Percentiles rank a stretch among this genome's conserved stretches.
phyloP scores from a whole-genome alignment of 1,284 basidiomycete genomes.

The Pascua sp. region DNA sequence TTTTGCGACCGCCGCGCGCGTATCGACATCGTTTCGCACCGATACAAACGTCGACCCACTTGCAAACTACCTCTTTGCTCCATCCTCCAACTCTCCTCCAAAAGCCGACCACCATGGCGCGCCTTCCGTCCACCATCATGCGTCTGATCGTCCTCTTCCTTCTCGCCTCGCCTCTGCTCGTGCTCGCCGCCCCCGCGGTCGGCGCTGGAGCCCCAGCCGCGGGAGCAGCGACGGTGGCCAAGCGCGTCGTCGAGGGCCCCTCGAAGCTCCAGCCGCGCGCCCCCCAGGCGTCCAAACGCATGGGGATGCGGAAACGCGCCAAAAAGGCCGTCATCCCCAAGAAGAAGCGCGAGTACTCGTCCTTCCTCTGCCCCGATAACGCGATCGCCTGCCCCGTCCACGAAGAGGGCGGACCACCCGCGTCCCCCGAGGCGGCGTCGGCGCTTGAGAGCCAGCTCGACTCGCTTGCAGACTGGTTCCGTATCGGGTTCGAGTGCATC shows the following conservation, averaged over 20 bases:
- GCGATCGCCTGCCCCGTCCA: constrained; percentile 46
- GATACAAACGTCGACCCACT: too few species aligned
- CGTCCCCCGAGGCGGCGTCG: constrained; percentile 28
- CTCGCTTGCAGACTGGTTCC: constrained; percentile 49
- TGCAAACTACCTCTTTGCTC: too few species aligned
- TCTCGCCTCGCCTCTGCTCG: neutral
- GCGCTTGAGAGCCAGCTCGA: constrained; percentile 34
- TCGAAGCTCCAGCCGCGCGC: constrained; percentile 36
- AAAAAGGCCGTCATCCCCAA: constrained; percentile 31
- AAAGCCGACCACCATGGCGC: too few species aligned
- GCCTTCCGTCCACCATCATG: neutral
- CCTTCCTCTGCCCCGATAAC: constrained; percentile 49
- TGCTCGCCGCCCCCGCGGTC: neutral
- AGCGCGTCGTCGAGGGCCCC: constrained; percentile 19
- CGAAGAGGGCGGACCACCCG: constrained; percentile 12
- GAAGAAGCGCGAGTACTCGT: constrained; percentile 49
- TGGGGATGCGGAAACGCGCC: constrained; percentile 35
- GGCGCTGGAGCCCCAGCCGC: neutral
- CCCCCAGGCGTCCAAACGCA: constrained; percentile 37
- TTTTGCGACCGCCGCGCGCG: too few species aligned
- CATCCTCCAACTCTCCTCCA: too few species aligned
- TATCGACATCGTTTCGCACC: too few species aligned
- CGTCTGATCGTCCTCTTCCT: neutral
- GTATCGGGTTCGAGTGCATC: constrained; percentile 50
- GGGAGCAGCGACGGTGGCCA: neutral